phyloP scores from a whole-genome alignment of 352 stramenopile genomes.

The Phytophthora megakarya region DNA sequence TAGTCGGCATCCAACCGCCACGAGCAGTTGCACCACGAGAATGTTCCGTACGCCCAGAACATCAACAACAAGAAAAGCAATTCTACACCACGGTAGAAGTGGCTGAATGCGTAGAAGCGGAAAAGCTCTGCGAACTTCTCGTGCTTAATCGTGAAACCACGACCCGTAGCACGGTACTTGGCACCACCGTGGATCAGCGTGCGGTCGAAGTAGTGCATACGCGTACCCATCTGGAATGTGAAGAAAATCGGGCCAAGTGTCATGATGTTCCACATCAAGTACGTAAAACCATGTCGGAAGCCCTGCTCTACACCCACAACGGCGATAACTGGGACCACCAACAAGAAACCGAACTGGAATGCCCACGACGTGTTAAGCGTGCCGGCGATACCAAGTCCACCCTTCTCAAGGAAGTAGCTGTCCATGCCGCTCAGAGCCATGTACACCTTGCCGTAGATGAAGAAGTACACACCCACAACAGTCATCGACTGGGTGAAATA shows the following conservation, averaged over 20 bases:
- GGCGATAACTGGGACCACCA: conserved; percentile 97
- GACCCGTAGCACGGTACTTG: conserved; percentile 97
- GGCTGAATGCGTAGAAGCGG: conserved; percentile 97
- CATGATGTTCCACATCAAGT: conserved; percentile 94
- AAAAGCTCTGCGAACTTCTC: conserved; percentile 97
- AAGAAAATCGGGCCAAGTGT: conserved; percentile 99
- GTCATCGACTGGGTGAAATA: conserved; percentile 99
- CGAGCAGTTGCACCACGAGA: conserved; percentile 92
- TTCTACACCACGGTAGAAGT: conserved; percentile 98
- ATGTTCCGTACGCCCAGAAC: conserved; percentile 92
- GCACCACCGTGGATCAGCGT: conserved; percentile 97
- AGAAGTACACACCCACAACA: conserved; percentile 97
- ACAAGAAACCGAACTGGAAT: conserved; percentile 95
- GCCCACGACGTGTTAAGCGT: conserved; percentile 96
- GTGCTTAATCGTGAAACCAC: conserved; percentile 99
- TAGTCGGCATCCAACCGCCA: conserved; percentile 74
- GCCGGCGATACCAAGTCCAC: conserved; percentile 93
- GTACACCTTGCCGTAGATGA: conserved; percentile 98
- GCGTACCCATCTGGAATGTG: conserved; percentile 99
- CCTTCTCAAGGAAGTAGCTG: conserved; percentile 89
- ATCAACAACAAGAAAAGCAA: conserved; percentile 84
- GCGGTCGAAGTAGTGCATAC: conserved; percentile 98
- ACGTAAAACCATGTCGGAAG: conserved; percentile 92
- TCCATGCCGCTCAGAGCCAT: conserved; percentile 95
- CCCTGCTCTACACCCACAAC: conserved; percentile 97